Base-by-base conservation (phyloP, 768 basidiomycete species). In the Hericium coralloides region DNA sequence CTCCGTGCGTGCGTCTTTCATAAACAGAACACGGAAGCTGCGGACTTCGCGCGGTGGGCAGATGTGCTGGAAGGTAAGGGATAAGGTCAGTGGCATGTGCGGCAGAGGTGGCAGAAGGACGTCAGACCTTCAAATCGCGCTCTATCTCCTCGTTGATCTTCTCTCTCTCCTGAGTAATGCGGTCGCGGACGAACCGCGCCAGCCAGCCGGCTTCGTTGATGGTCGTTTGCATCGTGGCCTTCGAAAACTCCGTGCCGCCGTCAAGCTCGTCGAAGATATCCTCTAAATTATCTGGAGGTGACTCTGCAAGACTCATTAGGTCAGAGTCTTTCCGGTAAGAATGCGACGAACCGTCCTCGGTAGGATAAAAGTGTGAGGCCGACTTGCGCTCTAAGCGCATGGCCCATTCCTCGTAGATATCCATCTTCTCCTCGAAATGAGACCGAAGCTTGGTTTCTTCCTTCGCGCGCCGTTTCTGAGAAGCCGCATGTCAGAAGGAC, bases 81-180 rank as follows among this genome's bases (percentile, higher is more conserved):
- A n/a, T n/a, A n/a, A 48, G 38, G 14, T 48, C 22, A 50, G 15
- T 14, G n/a, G 2, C 36, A 0, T 39, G 4, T 1, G 70, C 49
- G 38, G 23, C 37, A 41, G 36, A 49, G 26, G 12, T 55, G 23
- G 26, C 38, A 53, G 26, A 38, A 20, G 22, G n/a, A 56, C 43
- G 31, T 68, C 78, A 50, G 64, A 92, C 93, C 67, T 81, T 74
- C 7, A 97, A 73, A 61, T 94, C 89, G 52, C 76, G 73, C 59
- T 87, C 85, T 37, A 94, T 81, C 52, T 88, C 84, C 10, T 79
- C 80, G 14, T 70, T 72, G 17, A 77, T 70, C 12, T 68, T 71
- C 53, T 83, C 80, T 14, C 73, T 74, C 26, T 83, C 82, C 51
- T 71, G 73, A 37, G 75, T 71, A 17, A 77, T 67, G 55, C 75